Conservation (phyloP, 208 protist species). For the Herpetomonas muscarum region DNA sequence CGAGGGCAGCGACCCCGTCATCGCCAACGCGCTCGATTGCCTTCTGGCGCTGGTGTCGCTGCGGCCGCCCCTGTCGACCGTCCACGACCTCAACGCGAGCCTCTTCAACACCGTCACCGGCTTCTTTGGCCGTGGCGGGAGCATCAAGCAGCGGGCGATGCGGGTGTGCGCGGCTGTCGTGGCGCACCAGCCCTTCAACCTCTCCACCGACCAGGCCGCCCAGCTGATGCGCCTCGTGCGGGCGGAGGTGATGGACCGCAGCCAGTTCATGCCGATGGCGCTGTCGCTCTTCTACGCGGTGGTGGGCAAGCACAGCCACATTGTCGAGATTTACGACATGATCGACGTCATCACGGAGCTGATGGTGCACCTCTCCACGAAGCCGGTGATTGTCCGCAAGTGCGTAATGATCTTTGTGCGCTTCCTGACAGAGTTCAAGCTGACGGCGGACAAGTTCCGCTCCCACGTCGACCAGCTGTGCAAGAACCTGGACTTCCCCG, state of each 20-base stretch:
- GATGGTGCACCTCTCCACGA: slow-evolving; percentile 71
- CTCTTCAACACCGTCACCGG: slow-evolving; percentile 72
- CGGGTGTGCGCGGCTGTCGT: slow-evolving; percentile 77
- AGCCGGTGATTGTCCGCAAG: slow-evolving; percentile 58
- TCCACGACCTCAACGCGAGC: slow-evolving; percentile 44
- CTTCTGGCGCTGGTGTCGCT: slow-evolving; percentile 79
- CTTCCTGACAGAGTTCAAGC: slow-evolving; percentile 90
- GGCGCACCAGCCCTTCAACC: slow-evolving; percentile 60
- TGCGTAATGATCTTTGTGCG: slow-evolving; percentile 72
- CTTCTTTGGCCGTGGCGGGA: slow-evolving; percentile 77
- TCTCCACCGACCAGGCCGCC: slow-evolving; percentile 54
- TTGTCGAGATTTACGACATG: slow-evolving; percentile 88
- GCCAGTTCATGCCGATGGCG: slow-evolving; percentile 76
- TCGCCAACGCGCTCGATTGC: slow-evolving; percentile 80
- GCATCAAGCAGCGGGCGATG: slow-evolving; percentile 88
- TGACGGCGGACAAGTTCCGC: slow-evolving; percentile 85
- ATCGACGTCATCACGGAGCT: slow-evolving; percentile 85
- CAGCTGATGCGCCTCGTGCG: slow-evolving; percentile 62
- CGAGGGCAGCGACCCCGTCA: slow-evolving; percentile 86
- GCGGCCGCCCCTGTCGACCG: slow-evolving; percentile 61
- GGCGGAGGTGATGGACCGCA: slow-evolving; percentile 77
- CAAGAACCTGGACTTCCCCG: slow-evolving; percentile 85
- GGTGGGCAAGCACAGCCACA: slow-evolving; percentile 78
- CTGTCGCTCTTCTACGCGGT: slow-evolving; percentile 82
- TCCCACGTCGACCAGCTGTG: slow-evolving; percentile 86